Evolutionary conservation across 2,329 filamentous ascomycete species (phyloP), one percentile per base, ranked within the genome.

Genomic region (Beauveria brongniartii): DNA sequence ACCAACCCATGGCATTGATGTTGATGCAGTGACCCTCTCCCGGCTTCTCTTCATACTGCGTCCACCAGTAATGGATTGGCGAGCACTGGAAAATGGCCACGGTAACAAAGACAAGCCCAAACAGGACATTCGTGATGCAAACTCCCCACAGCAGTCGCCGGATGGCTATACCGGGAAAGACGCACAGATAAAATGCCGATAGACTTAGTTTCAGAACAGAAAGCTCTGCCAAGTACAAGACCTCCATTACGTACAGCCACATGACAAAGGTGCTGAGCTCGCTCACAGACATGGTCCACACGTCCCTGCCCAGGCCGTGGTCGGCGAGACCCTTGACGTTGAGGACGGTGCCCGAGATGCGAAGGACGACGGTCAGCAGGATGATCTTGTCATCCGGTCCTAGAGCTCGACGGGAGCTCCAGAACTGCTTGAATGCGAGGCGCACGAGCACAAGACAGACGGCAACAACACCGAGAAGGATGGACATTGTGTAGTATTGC

Each of bases 21-120:
- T 81, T 72, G 24, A 80, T 67, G 63, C 84, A 86, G 1, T 63
- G 69, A 0, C 83, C 83, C 0, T 68, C 8, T 7, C 43, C 53
- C 5, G 43, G 77, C 73, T 57, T 76, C 69, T 1, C 75, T 75
- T 48, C 77, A 81, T 82, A 86, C 18, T 70, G 71, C 0, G 69
- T 72, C 84, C 84, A 87, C 67, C 78, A 81, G 61, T 75, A 78
- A 16, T 68, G 69, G 22, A 85, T 71, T 0, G 82, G 83, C 2
- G 65, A 68, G 67, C 82, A 85, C 63, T 83, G 78, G 43, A 83
- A 80, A 14, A 81, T 66, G 16, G 72, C 75, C 12, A 75, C 67
- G 3, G 81, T 63, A 20, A 77, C 59, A 43, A 80, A 83, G 3
- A 69, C 64, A 18, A 77, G 3, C 2, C 78, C 77, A 57, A 74